Evolutionary conservation across 208 protist species (phyloP), one percentile per base, ranked within the genome.

Genomic region (Trypanosoma cruzi): DNA sequence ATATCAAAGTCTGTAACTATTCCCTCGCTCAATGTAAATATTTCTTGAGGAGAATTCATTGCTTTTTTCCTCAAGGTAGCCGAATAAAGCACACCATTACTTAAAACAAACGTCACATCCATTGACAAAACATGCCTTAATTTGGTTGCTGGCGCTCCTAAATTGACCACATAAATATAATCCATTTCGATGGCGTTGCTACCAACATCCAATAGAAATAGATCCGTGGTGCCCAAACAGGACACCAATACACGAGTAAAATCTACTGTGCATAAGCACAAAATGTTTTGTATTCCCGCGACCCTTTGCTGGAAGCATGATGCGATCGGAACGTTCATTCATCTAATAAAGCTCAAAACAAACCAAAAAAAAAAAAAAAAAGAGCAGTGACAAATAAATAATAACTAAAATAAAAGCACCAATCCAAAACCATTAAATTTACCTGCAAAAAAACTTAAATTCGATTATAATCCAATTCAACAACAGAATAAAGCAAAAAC

Each of bases 351-450:
- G 29, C 1, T 42, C 26, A 64, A 61, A 54, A 64, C 5, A 50
- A 29, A n/a, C 24, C 78, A 52, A 71, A 42, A 75, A 78, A 75
- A 60, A 62, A 73, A 57, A 50, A 54, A 55, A 49, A 32, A 34
- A 32, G 71, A 6, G 16, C 20, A 44, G 31, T 64, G 22, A 52
- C 8, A 59, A 58, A 59, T 28, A 42, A 57, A 44, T 11, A 59
- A 26, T n/a, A 29, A 52, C n/a, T 37, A 18, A 60, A 52, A 34
- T 3, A 52, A 5, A 67, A 64, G 6, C 36, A 40, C 10, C 36
- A 40, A 13, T 40, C 10, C 10, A 10, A 40, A 40, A 40, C 36
- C 36, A 13, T 40, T 10, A 10, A 10, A 4, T 40, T 10, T 10
- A 40, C 36, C 36, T 10, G 4, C 36, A 40, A 40, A n/a, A n/a